Evolutionary conservation across 345 rosid genomes (phyloP).

Genomic region (Rhodamnia rubescens): DNA sequence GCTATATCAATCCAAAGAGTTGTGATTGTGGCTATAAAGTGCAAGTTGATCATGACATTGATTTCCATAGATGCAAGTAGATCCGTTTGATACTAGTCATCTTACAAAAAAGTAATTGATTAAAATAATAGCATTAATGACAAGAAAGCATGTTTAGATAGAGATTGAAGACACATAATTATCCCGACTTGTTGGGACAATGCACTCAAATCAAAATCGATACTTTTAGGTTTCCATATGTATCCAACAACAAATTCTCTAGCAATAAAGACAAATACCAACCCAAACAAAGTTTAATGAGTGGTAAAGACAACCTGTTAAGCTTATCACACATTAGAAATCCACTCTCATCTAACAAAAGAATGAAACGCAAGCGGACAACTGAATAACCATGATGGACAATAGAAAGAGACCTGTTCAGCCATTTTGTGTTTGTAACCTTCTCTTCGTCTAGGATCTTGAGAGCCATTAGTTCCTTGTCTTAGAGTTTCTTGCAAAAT

Average conservation of each 20-base stretch:
- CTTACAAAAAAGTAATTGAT: too few relatives aligned
- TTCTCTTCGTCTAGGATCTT: conserved; percentile 96
- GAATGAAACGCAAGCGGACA: not conserved
- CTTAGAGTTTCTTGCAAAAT: conserved; percentile 83
- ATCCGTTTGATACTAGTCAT: too few relatives aligned
- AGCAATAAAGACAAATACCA: conserved; percentile 40
- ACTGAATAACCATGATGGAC: not conserved
- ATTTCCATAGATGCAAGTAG: too few relatives aligned
- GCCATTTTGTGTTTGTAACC: conserved; percentile 93
- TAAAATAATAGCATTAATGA: too few relatives aligned
- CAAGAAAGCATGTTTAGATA: not conserved
- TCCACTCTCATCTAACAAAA: not conserved
- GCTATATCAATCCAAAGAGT: too few relatives aligned
- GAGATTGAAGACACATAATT: conserved; percentile 7
- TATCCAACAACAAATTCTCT: conserved; percentile 85
- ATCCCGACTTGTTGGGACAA: conserved; percentile 95
- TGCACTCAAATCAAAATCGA: conserved; percentile 98
- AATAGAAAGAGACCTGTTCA: conserved; percentile 59
- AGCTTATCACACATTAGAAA: not conserved
- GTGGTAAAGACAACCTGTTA: not conserved
- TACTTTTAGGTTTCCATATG: conserved; percentile 79
- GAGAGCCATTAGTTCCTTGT: conserved; percentile 73
- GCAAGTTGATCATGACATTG: too few relatives aligned
- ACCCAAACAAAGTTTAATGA: not conserved
- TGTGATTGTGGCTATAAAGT: too few relatives aligned